These are phyloP conservation scores for Asclepias syriaca DNA, from an alignment of 257 asterid species.

Conservation along the genomic window DNA sequence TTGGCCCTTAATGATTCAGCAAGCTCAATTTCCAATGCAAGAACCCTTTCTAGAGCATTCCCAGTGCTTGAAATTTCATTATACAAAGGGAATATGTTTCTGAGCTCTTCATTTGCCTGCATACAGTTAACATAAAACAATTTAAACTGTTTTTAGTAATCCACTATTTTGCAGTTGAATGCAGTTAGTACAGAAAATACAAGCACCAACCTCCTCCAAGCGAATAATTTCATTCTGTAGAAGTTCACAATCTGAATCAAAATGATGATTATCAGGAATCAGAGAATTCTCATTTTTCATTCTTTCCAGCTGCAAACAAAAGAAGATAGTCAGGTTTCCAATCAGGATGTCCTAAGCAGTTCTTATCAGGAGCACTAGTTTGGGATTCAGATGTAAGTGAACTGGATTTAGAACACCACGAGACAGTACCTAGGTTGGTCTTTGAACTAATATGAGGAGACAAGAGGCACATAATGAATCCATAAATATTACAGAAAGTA, in stretches of 20 bases:
- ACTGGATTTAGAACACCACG: not conserved
- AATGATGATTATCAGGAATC: constrained; percentile 29
- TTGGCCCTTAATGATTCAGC: constrained; percentile 83
- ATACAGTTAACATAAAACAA: not conserved
- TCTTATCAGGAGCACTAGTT: constrained; percentile 1
- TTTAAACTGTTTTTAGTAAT: not conserved
- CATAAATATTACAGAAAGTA: constrained; percentile 17
- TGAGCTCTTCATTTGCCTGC: constrained; percentile 83
- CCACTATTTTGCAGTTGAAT: not conserved
- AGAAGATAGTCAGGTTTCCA: constrained; percentile 8
- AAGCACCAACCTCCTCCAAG: constrained; percentile 57
- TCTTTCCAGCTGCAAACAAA: constrained; percentile 70
- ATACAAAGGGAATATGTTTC: constrained; percentile 68
- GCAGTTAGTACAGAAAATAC: not conserved
- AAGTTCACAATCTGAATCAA: constrained; percentile 34
- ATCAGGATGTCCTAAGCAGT: constrained; percentile 2
- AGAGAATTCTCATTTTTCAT: constrained; percentile 73
- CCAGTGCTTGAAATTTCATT: constrained; percentile 57
- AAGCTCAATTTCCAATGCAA: constrained; percentile 88
- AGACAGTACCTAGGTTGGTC: not conserved
- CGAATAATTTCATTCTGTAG: constrained; percentile 49
- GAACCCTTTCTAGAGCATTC: constrained; percentile 81
- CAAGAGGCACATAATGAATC: not conserved
- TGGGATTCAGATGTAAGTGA: not conserved
- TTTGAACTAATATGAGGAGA: not conserved